Base-by-base conservation (phyloP, 2,329 filamentous ascomycete genomes). In the Intubia oerlemansii region DNA sequence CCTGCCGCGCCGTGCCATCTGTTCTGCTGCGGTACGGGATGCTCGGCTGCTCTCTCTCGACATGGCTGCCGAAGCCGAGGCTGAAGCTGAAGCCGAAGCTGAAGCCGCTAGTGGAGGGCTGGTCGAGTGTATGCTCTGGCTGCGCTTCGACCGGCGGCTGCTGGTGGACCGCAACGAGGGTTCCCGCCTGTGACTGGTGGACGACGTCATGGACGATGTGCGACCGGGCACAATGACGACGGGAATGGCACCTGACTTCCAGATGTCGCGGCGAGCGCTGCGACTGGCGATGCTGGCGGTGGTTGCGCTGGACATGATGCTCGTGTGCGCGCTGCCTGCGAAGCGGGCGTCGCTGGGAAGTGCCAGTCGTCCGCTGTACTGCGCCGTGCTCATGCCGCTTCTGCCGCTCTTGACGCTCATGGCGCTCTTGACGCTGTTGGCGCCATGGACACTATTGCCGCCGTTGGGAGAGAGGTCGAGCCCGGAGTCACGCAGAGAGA, bases 181-280 rank as follows among this genome's bases (percentile, higher is more conserved):
- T 18, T 63, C 52, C 25, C 42, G 51, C 20, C 51, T 54, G n/a
- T n/a, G 29, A 10, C 18, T 19, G 18, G 18, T 16, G 42, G n/a
- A 52, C 7, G 59, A 55, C 33, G 57, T 59, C 9, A 55, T 47
- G 4, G 65, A 69, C 6, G 66, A 62, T 11, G 47, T 51, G 11
- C 68, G 61, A 31, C 64, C 59, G 6, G 68, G 68, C 28, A 74
- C 59, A 13, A 74, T 54, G 6, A 71, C 56, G 7, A 74, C 67
- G 2, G 68, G 68, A 8, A 74, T 66, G 3, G 53, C 65, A 7
- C 67, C 68, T 30, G 47, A 61, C 37, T 61, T 69, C 51, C 60
- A 57, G 3, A 73, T 49, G 18, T 70, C 63, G 11, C 59, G 57
- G n/a, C 68, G 53, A 4, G 63, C 62, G 38, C 54, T 65, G 7